Evolutionary conservation across 2,329 filamentous ascomycete genomes (phyloP).

Genomic region (Nemania sp.): DNA sequence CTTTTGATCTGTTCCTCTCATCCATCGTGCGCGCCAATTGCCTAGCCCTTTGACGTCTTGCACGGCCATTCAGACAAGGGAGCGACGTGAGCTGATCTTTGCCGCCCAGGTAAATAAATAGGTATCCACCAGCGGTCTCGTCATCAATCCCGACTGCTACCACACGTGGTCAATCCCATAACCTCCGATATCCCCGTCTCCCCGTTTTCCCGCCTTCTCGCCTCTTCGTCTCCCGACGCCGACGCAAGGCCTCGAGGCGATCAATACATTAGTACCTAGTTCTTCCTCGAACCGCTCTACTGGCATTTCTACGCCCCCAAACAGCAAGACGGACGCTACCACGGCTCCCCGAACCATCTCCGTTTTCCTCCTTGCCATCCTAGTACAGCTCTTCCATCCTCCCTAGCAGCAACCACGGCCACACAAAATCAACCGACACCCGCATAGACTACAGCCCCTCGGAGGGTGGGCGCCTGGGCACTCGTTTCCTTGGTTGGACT

Average conservation of each 20-base stretch:
- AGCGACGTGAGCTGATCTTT: conserved; percentile 23
- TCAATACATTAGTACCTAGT: conserved; percentile 11
- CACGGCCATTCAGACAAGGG: neutral
- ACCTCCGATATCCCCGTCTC: conserved; percentile 37
- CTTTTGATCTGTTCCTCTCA: neutral
- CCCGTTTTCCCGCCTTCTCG: neutral
- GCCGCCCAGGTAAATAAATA: conserved; percentile 15
- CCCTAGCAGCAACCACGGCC: conserved; percentile 47
- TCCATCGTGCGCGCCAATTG: conserved; percentile 13
- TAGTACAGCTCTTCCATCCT: conserved; percentile 58
- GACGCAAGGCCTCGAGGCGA: conserved; percentile 14
- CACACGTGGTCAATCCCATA: conserved; percentile 28
- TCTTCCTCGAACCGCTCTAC: conserved; percentile 20
- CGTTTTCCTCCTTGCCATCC: conserved; percentile 52
- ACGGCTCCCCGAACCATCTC: conserved; percentile 51
- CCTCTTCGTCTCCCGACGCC: neutral
- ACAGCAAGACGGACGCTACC: conserved; percentile 56
- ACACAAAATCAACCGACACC: conserved; percentile 18
- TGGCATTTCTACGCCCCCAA: conserved; percentile 38
- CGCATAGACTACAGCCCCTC: conserved; percentile 10
- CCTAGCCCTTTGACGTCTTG: neutral
- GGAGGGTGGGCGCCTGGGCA: conserved; percentile 36
- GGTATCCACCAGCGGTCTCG: conserved; percentile 29
- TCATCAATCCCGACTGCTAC: conserved; percentile 29
- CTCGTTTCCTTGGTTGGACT: conserved; percentile 30